Evolutionary conservation across 257 asterid species (phyloP).

Genomic region (Solanum lycopersicoides): DNA sequence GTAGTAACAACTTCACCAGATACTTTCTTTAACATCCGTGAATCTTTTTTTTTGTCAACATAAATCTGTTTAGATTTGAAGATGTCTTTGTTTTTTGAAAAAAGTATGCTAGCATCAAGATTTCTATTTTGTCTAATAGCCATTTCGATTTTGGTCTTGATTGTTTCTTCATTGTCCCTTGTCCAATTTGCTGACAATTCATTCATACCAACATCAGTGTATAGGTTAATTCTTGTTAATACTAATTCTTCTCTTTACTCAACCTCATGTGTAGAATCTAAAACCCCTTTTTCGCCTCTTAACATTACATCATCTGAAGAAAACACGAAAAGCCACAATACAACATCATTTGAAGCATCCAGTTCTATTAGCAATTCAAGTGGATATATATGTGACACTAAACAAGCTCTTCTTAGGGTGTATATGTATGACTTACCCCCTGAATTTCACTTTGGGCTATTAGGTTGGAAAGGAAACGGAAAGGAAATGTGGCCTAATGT

Average conservation of each 20-base stretch:
- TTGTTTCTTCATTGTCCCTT: conserved; percentile 40
- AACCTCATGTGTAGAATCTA: background rate
- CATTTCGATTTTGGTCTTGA: conserved; percentile 36
- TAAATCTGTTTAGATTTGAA: background rate
- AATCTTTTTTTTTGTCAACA: background rate
- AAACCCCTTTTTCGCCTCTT: background rate
- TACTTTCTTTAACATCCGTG: background rate
- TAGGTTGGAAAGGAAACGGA: conserved; percentile 39
- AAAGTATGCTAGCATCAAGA: conserved; percentile 42
- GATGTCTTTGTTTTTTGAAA: conserved; percentile 41
- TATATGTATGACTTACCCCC: conserved; percentile 71
- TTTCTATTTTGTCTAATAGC: conserved; percentile 48
- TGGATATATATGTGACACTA: conserved; percentile 25
- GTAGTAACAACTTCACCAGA: background rate
- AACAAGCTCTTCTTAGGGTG: conserved; percentile 41
- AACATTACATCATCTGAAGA: background rate
- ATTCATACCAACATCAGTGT: conserved; percentile 22
- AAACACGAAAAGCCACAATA: background rate
- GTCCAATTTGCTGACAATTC: background rate
- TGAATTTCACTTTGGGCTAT: conserved; percentile 71
- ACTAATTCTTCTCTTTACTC: conserved; percentile 15
- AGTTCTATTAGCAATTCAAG: background rate
- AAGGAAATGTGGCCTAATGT: conserved; percentile 57
- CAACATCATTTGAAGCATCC: background rate
- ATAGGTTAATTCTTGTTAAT: conserved; percentile 17